Percentiles rank a stretch among this genome's conserved stretches.
These are phyloP conservation scores for Raphanus raphanistrum DNA, from an alignment of 345 rosid genomes.

Conservation along the genomic window DNA sequence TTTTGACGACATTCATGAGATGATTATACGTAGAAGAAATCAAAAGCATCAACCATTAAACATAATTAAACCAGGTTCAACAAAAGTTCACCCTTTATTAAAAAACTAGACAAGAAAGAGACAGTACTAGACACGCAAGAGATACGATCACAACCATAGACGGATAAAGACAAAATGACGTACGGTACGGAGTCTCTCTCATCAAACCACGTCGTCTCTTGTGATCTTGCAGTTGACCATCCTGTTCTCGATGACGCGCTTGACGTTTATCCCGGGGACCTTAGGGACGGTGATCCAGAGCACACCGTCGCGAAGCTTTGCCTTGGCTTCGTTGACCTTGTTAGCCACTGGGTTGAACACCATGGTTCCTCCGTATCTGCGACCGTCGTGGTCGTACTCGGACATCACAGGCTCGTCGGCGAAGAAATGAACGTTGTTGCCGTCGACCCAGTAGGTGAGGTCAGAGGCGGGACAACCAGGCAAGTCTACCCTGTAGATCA, in stretches of 20 bases:
- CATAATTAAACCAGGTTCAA: neutral
- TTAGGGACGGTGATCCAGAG: conserved; percentile 31
- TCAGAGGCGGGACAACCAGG: conserved; percentile 21
- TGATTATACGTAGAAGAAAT: neutral
- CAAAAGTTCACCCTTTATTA: neutral
- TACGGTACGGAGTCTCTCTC: neutral
- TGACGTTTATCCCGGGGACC: neutral
- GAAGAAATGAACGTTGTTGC: conserved; percentile 18
- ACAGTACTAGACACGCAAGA: neutral
- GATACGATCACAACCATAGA: neutral
- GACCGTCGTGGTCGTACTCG: conserved; percentile 5
- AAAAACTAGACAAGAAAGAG: neutral
- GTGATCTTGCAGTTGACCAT: neutral
- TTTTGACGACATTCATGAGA: neutral
- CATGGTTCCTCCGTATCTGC: conserved; percentile 26
- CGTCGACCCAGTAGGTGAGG: conserved; percentile 11
- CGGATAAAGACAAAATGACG: neutral
- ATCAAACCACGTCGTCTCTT: neutral
- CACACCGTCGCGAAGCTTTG: conserved; percentile 27
- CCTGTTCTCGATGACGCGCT: neutral
- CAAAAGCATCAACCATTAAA: neutral
- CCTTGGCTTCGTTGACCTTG: neutral
- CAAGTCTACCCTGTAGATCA: conserved; percentile 21
- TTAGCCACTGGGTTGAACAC: neutral
- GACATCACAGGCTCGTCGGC: conserved; percentile 14